Conservation (phyloP, 2,329 filamentous ascomycete genomes). For the Elsinoe perseae region DNA sequence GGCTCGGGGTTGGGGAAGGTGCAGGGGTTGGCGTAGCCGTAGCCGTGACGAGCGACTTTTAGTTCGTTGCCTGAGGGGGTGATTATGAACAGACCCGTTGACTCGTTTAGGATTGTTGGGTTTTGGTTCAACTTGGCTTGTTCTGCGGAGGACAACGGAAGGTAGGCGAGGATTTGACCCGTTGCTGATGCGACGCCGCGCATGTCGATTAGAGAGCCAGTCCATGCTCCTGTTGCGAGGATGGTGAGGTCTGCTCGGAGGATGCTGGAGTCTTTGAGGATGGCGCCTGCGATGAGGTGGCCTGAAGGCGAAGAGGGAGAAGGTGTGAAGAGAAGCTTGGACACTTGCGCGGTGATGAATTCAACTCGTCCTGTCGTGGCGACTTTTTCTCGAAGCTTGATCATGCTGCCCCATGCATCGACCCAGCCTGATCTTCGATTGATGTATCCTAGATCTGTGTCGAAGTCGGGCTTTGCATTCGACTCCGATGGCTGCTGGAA, state of each 20-base stretch:
- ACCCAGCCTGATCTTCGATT: constrained; percentile 74
- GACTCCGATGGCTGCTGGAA: constrained; percentile 21
- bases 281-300: constrained; percentile 49
- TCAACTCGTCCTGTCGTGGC: constrained; percentile 46
- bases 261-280: constrained; percentile 42
- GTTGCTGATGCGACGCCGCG: constrained; percentile 69
- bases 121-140: constrained; percentile 55
- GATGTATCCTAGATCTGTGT: constrained; percentile 60
- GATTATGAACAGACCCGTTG: constrained; percentile 65
- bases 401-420: constrained; percentile 64
- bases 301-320: constrained; percentile 4
- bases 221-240: constrained; percentile 84
- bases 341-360: constrained; percentile 45
- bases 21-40: constrained; percentile 43
- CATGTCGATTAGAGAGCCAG: constrained; percentile 67
- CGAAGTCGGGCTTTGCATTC: constrained; percentile 13
- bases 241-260: constrained; percentile 65
- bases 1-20: constrained; percentile 41
- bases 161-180: constrained; percentile 72
- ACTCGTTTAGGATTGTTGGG: constrained; percentile 67
- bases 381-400: constrained; percentile 51
- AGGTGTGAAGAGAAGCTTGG: constrained; percentile 34
- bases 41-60: constrained; percentile 45
- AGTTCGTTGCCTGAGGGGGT: constrained; percentile 48
- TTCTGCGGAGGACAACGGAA: constrained; percentile 65